These are phyloP conservation scores for Termitomyces sp. DNA, from an alignment of 768 basidiomycete genomes.

Conservation along the genomic window DNA sequence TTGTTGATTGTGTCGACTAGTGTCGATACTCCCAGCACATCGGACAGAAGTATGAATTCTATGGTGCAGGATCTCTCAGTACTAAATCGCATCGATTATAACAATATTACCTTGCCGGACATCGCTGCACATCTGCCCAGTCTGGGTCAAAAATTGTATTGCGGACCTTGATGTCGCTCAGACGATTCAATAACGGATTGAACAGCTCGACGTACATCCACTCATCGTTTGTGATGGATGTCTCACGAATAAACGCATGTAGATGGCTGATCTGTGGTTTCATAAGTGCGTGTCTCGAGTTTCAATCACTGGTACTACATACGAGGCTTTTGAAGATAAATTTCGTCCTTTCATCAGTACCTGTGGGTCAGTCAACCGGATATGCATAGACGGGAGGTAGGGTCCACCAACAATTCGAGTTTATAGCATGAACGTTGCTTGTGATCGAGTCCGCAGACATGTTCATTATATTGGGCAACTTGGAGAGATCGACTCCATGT, in stretches of 20 bases:
- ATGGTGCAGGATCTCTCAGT: conserved; percentile 19
- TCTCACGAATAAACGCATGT: conserved; percentile 73
- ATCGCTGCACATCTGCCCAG: conserved; percentile 70
- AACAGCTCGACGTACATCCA: conserved; percentile 57
- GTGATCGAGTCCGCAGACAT: conserved; percentile 40
- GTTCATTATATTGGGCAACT: conserved; percentile 35
- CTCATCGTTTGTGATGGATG: conserved; percentile 76
- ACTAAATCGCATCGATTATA: not conserved
- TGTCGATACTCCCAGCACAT: conserved; percentile 72
- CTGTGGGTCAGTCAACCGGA: conserved; percentile 12
- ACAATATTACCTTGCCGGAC: conserved; percentile 47
- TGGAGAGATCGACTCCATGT: conserved; percentile 36
- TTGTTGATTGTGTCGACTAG: conserved; percentile 77
- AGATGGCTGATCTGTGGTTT: conserved; percentile 54
- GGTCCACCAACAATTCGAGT: conserved; percentile 4
- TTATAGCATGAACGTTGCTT: conserved; percentile 21
- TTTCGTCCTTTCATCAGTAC: conserved; percentile 36
- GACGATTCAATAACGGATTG: not conserved
- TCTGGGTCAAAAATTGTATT: conserved; percentile 73
- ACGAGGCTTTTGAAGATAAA: conserved; percentile 42
- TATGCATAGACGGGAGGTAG: not conserved
- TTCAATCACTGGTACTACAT: conserved; percentile 12
- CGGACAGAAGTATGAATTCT: conserved; percentile 87
- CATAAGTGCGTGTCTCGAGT: not conserved
- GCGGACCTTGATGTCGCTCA: conserved; percentile 34